These are phyloP conservation scores for Austroboletus rostrupii DNA, from an alignment of 1,284 basidiomycete species.

Conservation along the genomic window DNA sequence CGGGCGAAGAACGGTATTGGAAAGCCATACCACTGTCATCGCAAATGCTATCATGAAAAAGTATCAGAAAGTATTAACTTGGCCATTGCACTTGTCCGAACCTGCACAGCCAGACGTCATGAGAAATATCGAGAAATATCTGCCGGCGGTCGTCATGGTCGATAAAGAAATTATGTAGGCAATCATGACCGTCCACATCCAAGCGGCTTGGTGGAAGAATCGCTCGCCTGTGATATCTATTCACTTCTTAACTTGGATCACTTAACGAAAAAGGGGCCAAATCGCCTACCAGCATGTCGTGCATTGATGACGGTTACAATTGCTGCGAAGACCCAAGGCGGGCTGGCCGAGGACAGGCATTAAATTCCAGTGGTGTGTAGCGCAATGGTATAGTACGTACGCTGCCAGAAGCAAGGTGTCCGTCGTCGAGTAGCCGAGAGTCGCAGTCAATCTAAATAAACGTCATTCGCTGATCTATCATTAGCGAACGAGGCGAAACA, in stretches of 20 bases:
- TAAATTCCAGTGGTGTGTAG: background rate
- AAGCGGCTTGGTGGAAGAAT: background rate
- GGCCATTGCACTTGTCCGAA: background rate
- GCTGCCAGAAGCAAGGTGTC: conserved; percentile 58
- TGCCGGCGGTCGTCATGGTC: background rate
- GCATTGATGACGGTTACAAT: conserved; percentile 55
- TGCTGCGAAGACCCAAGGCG: conserved; percentile 61
- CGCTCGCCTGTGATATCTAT: background rate
- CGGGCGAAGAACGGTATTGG: conserved; percentile 58
- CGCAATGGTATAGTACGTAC: conserved; percentile 38
- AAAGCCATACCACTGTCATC: conserved; percentile 50
- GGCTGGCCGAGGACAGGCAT: conserved; percentile 33
- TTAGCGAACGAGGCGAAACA: conserved; percentile 10
- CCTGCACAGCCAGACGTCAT: background rate
- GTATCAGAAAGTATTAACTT: no score
- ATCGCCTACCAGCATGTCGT: conserved; percentile 55
- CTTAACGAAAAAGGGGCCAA: background rate
- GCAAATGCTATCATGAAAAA: background rate
- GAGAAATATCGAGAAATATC: background rate
- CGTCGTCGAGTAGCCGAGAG: conserved; percentile 61
- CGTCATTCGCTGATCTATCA: background rate
- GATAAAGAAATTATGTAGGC: background rate
- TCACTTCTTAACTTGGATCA: background rate
- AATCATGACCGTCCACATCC: background rate
- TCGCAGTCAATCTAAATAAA: conserved; percentile 48